Base-by-base conservation (phyloP, 2,329 filamentous ascomycete species). In the Chaetomiaceae sp. region DNA sequence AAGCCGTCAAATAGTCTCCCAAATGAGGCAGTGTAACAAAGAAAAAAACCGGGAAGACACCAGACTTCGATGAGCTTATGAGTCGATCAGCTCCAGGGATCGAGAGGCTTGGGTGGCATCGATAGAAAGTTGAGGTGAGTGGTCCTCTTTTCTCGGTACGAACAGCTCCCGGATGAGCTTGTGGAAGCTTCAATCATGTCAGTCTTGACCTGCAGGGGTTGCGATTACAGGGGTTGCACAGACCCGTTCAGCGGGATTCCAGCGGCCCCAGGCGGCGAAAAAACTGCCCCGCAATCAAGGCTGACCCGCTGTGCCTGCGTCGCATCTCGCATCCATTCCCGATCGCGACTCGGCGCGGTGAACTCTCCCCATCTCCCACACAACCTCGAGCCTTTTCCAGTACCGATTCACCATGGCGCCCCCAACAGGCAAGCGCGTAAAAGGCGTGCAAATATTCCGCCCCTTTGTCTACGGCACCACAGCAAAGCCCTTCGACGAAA, bases 391-490 rank as follows among this genome's bases (percentile, higher is more conserved):
- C 43, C n/a, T n/a, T n/a, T n/a, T n/a, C n/a, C n/a, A n/a, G n/a
- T n/a, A n/a, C n/a, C n/a, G n/a, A n/a, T 5, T 46, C 17, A 63
- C 50, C 48, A 85, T 85, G 82, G 79, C 81, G 48, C 81, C 80
- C 14, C 75, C 79, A 12, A 77, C 76, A 19, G 78, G 79, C 51
- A 84, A 84, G 67, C 81, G 82, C 65, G 77, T 82, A 60, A 85
- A 86, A 65, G 77, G 81, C 62, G 75, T 77, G 44, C 78, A 89
- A 71, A 73, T 85, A 55, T 78, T 72, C 59, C 77, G 82, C 12
- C 82, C 82, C 25, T 85, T 85, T 65, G 72, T 91, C 58, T 88
- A 87, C 68, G 88, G 88, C 66, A 89, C 83, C 55, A 88, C 93
- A 55, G 89, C 92, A 17, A 77, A 81, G 41, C 85, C 83, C 37